Evolutionary conservation across 768 basidiomycete species (phyloP).

Genomic region (Leccinum broughii): DNA sequence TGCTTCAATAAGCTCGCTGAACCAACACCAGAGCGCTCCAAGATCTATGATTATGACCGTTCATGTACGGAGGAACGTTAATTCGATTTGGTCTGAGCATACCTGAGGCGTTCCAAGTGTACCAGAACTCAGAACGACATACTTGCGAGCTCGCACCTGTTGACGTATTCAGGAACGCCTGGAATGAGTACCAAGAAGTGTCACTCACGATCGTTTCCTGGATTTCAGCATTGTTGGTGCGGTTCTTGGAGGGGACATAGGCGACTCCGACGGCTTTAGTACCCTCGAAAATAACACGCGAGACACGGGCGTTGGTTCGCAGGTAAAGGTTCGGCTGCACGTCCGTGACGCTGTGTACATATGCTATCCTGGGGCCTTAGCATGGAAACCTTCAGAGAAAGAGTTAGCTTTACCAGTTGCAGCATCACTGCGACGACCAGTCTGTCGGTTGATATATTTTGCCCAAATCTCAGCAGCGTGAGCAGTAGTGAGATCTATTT

Average conservation of each 20-base stretch:
- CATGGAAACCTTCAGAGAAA: not conserved
- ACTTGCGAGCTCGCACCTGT: slow-evolving; percentile 58
- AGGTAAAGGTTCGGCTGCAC: slow-evolving; percentile 66
- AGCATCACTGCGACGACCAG: slow-evolving; percentile 70
- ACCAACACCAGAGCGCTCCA: slow-evolving; percentile 74
- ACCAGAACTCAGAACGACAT: slow-evolving; percentile 63
- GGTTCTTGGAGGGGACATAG: slow-evolving; percentile 64
- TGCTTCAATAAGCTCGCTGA: slow-evolving; percentile 53
- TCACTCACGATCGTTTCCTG: slow-evolving; percentile 54
- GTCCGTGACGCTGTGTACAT: slow-evolving; percentile 73
- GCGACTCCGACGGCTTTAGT: slow-evolving; percentile 71
- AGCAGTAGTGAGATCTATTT: slow-evolving; percentile 52
- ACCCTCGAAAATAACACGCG: slow-evolving; percentile 71
- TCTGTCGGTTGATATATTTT: slow-evolving; percentile 75
- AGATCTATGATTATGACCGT: slow-evolving; percentile 41
- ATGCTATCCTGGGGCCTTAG: slow-evolving; percentile 39
- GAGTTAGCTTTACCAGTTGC: slow-evolving; percentile 50
- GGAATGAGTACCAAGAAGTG: not conserved
- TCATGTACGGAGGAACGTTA: not conserved
- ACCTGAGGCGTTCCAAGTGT: slow-evolving; percentile 67
- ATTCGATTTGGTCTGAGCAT: not conserved
- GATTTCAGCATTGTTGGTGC: slow-evolving; percentile 49
- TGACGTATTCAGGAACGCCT: not conserved
- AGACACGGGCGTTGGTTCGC: slow-evolving; percentile 64
- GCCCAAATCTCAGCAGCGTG: slow-evolving; percentile 74